Conservation (phyloP, 768 basidiomycete genomes). For the Xanthoconium purpureum region DNA sequence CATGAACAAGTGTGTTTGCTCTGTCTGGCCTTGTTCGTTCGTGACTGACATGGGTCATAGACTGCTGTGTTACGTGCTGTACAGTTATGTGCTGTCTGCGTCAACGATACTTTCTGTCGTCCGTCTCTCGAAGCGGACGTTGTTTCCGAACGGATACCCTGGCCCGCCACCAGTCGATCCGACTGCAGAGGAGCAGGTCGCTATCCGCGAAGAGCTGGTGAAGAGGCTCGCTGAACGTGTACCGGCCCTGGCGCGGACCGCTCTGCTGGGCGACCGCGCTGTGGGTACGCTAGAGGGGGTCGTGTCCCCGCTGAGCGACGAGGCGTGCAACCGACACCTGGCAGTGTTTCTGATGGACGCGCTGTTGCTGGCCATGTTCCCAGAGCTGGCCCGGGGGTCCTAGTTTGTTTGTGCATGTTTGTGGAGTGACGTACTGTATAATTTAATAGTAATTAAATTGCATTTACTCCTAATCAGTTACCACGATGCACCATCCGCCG, state of each 20-base stretch:
- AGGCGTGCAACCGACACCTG: constrained; percentile 77
- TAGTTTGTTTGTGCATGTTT: constrained; percentile 29
- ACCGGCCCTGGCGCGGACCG: constrained; percentile 26
- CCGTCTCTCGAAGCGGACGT: constrained; percentile 57
- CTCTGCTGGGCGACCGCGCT: constrained; percentile 48
- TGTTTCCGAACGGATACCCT: constrained; percentile 91
- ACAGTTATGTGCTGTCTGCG: constrained; percentile 50
- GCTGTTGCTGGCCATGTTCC: constrained; percentile 68
- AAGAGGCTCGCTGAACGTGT: constrained; percentile 38
- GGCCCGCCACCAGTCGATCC: constrained; percentile 72
- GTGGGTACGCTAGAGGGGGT: constrained; percentile 47
- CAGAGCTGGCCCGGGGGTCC: constrained; percentile 63
- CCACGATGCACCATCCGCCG: constrained; percentile 49
- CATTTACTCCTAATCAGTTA: neutral
- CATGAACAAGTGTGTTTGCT: constrained; percentile 50
- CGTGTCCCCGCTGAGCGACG: constrained; percentile 58
- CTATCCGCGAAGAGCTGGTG: constrained; percentile 45
- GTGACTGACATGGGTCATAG: constrained; percentile 34
- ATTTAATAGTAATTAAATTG: neutral
- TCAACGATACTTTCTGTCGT: constrained; percentile 51
- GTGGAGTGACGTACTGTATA: constrained; percentile 18
- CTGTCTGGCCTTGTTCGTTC: neutral
- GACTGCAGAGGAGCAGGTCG: constrained; percentile 68
- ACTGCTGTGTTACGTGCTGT: constrained; percentile 67
- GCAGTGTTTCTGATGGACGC: constrained; percentile 71